Conservation (phyloP, 176 grass and related monocot genomes). For the Canna indica region DNA sequence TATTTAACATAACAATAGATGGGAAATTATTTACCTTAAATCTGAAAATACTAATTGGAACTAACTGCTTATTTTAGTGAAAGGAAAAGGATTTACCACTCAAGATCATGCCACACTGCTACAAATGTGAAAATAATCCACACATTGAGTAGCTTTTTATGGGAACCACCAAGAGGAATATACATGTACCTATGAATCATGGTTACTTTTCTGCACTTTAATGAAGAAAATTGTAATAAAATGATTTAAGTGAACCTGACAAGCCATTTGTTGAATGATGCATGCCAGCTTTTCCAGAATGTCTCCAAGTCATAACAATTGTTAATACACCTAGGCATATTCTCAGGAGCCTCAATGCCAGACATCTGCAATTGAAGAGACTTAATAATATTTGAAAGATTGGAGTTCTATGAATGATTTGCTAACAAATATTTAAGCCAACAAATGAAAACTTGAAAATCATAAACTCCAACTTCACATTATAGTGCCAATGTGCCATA, state of each 20-base stretch:
- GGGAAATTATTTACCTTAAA: conserved; percentile 2
- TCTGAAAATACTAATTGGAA: not conserved
- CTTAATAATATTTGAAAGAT: not conserved
- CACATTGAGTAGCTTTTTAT: conserved; percentile 78
- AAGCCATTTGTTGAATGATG: conserved; percentile 95
- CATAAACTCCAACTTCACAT: not conserved
- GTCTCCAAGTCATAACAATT: conserved; percentile 89
- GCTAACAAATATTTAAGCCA: not conserved
- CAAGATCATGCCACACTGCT: conserved; percentile 89
- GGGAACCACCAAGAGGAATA: conserved; percentile 92
- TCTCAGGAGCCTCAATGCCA: conserved; percentile 79
- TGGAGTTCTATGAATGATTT: not conserved
- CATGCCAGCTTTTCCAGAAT: conserved; percentile 99
- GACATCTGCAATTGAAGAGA: conserved; percentile 41
- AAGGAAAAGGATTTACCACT: conserved; percentile 40
- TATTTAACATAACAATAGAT: conserved; percentile 32
- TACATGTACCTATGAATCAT: conserved; percentile 61
- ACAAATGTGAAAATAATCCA: conserved; percentile 99
- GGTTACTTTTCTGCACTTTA: not conserved
- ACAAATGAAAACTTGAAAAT: not conserved
- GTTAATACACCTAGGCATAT: conserved; percentile 94
- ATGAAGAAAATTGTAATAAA: not conserved
- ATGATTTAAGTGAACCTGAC: conserved; percentile 49
- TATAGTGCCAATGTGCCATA: no score
- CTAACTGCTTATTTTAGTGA: not conserved